Percentiles rank a stretch among this genome's conserved stretches.
These are phyloP conservation scores for Plasmodium coatneyi DNA, from an alignment of 169 alveolate genomes.

Conservation along the genomic window DNA sequence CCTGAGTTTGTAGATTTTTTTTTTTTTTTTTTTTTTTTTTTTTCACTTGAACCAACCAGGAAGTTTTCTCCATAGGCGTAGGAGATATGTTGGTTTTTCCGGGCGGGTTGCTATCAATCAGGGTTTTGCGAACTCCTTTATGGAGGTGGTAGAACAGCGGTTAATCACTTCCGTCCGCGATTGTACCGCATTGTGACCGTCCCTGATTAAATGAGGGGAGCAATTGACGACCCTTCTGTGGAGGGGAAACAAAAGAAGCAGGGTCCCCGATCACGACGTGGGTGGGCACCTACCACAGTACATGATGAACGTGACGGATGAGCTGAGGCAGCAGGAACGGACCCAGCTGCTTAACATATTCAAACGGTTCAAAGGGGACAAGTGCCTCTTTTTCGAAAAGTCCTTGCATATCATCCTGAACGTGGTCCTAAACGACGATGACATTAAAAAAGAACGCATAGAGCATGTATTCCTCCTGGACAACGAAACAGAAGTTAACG, in stretches of 20 bases:
- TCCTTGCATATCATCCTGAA: slow-evolving; percentile 36
- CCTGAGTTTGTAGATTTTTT: neutral
- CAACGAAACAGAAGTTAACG: slow-evolving; percentile 12
- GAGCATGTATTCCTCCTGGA: slow-evolving; percentile 11
- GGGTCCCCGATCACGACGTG: neutral
- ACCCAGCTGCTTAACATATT: slow-evolving; percentile 18
- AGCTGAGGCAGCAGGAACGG: slow-evolving; percentile 23
- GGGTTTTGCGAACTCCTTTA: neutral
- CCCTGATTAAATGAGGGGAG: neutral
- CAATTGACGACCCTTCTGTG: neutral
- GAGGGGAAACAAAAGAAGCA: neutral
- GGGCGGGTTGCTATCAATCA: neutral
- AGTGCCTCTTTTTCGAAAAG: slow-evolving; percentile 40
- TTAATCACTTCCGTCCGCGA: neutral
- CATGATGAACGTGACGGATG: slow-evolving; percentile 9
- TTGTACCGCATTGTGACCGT: neutral
- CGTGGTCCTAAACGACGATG: slow-evolving; percentile 38
- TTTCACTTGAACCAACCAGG: neutral
- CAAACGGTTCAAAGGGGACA: slow-evolving; percentile 13
- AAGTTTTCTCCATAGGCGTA: neutral
- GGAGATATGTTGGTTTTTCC: neutral
- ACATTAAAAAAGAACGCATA: slow-evolving; percentile 43
- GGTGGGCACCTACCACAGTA: neutral
- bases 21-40: neutral
- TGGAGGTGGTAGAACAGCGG: neutral